Conservation (phyloP, 164 flowering plant species). For the Liquidambar formosana region DNA sequence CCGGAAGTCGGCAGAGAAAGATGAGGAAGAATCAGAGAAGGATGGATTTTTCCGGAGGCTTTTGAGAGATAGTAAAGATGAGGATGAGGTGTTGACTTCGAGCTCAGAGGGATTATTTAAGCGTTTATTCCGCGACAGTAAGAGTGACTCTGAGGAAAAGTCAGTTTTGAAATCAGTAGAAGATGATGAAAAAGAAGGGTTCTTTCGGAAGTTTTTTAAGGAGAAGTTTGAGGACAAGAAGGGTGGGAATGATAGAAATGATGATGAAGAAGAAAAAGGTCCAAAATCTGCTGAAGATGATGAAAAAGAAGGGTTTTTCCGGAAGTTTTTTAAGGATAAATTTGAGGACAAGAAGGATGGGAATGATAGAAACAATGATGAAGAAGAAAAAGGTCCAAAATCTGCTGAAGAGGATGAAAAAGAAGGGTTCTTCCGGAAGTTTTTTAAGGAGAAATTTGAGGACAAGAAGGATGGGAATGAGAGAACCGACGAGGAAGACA, state of each 20-base stretch:
- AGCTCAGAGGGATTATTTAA: slow-evolving; percentile 89
- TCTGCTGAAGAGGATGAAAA: slow-evolving; percentile 78
- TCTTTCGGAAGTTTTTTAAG: slow-evolving; percentile 19
- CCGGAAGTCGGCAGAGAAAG: slow-evolving; percentile 48
- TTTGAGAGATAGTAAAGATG: slow-evolving; percentile 54
- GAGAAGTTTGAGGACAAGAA: slow-evolving; percentile 20
- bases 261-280: slow-evolving; percentile 28
- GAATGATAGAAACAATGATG: slow-evolving; percentile 34
- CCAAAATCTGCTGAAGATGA: slow-evolving; percentile 23
- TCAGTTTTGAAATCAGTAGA: slow-evolving; percentile 36
- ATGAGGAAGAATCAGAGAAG: slow-evolving; percentile 52
- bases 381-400: slow-evolving; percentile 34
- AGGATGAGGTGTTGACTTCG: slow-evolving; percentile 61
- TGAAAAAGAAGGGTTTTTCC: slow-evolving; percentile 59
- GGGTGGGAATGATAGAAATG: slow-evolving; percentile 15
- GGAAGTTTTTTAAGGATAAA: slow-evolving; percentile 64
- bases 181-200: slow-evolving; percentile 37
- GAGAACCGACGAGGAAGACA: slow-evolving; percentile 48
- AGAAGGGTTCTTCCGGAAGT: slow-evolving; percentile 83
- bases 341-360: slow-evolving; percentile 53
- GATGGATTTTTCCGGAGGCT: slow-evolving; percentile 69
- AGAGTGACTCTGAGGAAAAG: slow-evolving; percentile 62
- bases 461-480: slow-evolving; percentile 76
- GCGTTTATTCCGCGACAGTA: slow-evolving; percentile 82
- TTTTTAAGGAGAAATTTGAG: slow-evolving; percentile 81